These are phyloP conservation scores for Tripterygium wilfordii DNA, from an alignment of 177 flowering plant species.

Conservation along the genomic window DNA sequence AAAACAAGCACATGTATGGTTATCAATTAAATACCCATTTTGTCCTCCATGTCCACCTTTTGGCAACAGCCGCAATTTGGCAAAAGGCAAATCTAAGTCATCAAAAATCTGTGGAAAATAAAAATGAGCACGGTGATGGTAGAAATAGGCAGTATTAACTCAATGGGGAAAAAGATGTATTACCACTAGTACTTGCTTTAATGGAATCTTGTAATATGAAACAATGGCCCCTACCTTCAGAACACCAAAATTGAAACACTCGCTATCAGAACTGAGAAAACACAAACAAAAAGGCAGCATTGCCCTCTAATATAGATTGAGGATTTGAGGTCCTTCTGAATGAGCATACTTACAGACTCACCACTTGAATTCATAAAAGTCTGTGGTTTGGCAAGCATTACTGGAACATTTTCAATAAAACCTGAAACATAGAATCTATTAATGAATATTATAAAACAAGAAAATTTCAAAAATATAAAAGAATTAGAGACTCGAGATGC, in stretches of 20 bases:
- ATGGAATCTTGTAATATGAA: constrained; percentile 85
- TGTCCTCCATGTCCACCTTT: constrained; percentile 99
- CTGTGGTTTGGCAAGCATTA: constrained; percentile 95
- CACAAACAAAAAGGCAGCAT: background rate
- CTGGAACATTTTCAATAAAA: constrained; percentile 68
- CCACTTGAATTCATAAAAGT: constrained; percentile 96
- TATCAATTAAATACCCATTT: constrained; percentile 72
- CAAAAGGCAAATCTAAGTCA: constrained; percentile 92
- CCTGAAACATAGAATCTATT: too few relatives aligned
- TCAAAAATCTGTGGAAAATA: constrained; percentile 60
- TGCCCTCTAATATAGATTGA: background rate
- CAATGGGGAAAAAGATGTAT: constrained; percentile 2
- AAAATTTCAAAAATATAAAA: too few relatives aligned
- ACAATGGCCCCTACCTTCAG: constrained; percentile 83
- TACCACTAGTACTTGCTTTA: constrained; percentile 94
- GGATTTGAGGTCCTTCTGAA: constrained; percentile 13
- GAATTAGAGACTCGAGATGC: too few relatives aligned
- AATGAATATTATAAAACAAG: background rate
- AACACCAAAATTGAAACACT: constrained; percentile 6
- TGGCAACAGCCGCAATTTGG: constrained; percentile 69
- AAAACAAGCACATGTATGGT: background rate
- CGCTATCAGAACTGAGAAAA: background rate
- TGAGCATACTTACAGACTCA: constrained; percentile 86
- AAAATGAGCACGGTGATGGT: background rate
- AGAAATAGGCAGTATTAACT: background rate